Base-by-base conservation (phyloP, 768 basidiomycete species). In the Russula brevipes region DNA sequence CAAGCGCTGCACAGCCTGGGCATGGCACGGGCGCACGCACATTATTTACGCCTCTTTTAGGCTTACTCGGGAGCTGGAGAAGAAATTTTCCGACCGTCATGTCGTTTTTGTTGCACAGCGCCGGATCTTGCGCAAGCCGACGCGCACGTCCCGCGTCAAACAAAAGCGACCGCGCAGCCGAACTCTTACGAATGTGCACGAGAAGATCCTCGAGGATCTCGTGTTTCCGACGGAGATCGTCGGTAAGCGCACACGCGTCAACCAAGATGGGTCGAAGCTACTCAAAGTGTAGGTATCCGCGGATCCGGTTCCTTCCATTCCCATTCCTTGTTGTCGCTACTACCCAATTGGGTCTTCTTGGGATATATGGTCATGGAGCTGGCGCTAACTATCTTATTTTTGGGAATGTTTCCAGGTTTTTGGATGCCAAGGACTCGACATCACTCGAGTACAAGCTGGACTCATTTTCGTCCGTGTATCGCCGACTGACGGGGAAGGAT, bases 391-490 rank as follows among this genome's bases (percentile, higher is more conserved):
- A 5, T 12, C 11, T 39, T 41, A 31, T 50, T 56, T 45, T 59
- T 35, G 42, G 42, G 45, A 52, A 16, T 45, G 5, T 17, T 17
- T 8, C 35, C 70, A 98, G 96, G 69, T 89, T 94, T 82, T 89
- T 99, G 69, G 97, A 99, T 82, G 82, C 93, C 69, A 98, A 98
- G 78, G 97, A 99, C 74, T 86, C 94, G 60, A 98, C 94, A 75
- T 91, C 93, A 72, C 83, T 98, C 74, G 97, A 98, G 83, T 98
- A 99, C 89, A 99, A 99, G 85, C 85, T 98, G 71, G 97, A 99
- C 80, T 96, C 95, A 67, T 99, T 98, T 82, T 90, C 95, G 54
- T 94, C 93, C 46, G 92, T 98, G 67, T 98, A 97, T 84, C 90
- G 89, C 73, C 85, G 89, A 66, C 79, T 97, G 75, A 96, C 94